A percentile compares a stretch with the other conserved stretches of the same genome.
Evolutionary conservation across 2,329 filamentous ascomycete species (phyloP).

Genomic region (Hypoxylon rubiginosum): DNA sequence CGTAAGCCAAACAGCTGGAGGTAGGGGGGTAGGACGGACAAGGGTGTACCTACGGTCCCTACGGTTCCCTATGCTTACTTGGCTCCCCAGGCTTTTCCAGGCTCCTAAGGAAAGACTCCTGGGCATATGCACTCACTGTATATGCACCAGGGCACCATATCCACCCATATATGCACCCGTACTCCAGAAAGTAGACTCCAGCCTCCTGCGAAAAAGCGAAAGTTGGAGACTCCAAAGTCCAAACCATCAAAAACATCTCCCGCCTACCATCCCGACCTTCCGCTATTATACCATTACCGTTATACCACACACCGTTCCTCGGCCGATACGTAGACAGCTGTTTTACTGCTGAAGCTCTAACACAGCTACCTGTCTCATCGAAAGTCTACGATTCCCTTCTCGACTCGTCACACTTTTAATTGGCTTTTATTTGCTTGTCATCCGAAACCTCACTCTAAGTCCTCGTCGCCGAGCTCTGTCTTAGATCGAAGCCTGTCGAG

Average conservation of each 20-base stretch:
- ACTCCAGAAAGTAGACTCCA: conserved; percentile 25
- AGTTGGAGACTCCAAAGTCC: conserved; percentile 38
- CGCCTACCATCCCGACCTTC: conserved; percentile 20
- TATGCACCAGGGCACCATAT: conserved; percentile 24
- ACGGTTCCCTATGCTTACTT: neutral
- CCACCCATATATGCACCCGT: conserved; percentile 12
- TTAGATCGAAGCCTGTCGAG: conserved; percentile 42
- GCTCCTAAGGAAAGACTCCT: neutral
- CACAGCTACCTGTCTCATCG: conserved; percentile 13
- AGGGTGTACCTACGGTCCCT: conserved; percentile 3
- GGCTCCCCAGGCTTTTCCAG: neutral
- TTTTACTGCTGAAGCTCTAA: conserved; percentile 30
- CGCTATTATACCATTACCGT: conserved; percentile 22
- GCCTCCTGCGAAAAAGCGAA: conserved; percentile 40
- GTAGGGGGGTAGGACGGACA: conserved; percentile 8
- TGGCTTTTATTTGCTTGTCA: conserved; percentile 31
- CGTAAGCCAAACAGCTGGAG: neutral
- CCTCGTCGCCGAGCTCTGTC: conserved; percentile 43
- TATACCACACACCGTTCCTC: neutral
- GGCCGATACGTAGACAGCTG: conserved; percentile 14
- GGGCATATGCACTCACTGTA: neutral
- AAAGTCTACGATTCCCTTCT: conserved; percentile 9
- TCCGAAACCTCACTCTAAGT: conserved; percentile 30
- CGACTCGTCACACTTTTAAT: conserved; percentile 26
- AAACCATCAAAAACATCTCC: conserved; percentile 40